Base-by-base conservation (phyloP, 345 rosid species). In the Turritis glabra region DNA sequence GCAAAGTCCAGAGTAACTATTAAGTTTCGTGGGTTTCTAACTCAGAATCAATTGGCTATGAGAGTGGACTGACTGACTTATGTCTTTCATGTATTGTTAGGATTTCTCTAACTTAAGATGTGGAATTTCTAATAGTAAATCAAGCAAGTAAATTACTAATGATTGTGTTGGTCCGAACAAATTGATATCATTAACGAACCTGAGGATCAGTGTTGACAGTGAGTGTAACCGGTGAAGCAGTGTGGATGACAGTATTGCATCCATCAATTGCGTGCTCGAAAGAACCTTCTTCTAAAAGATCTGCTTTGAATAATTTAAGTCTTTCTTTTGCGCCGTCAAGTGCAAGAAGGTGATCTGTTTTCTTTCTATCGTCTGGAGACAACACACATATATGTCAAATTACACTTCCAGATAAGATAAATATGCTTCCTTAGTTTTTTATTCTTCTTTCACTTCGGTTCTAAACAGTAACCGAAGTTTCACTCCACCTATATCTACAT, bases 181-280 rank as follows among this genome's bases (percentile, higher is more conserved):
- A 37, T 6, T 62, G 7, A 52, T 40, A 40, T 40, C 8, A 17
- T 8, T 33, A 11, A 65, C 21, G 35, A 37, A 80, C 89, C 89
- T 82, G 62, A 67, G 82, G 83, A 18, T 79, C 69, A 67, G 64
- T 0, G 0, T 3, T 32, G 30, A 75, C 53, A 73, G 71, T 53
- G 32, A 83, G 11, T 6, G 23, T 8, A 37, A 84, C 81, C 18
- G 75, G 97, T 43, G 91, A 74, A 3, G 92, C 97, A 0, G 83
- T 74, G 73, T 86, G 93, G 71, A 88, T 82, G 63, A 88, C 91
- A 53, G 87, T 86, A 1, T 76, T 72, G 44, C 90, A 88, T 66
- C 91, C 93, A 40, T 75, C 71, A 44, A 86, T 69, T 0, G 83
- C 80, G 4, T 72, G 37, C 41, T 84, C 77, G 22, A 82, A 84